Percentiles rank a stretch among this genome's conserved stretches.
These are phyloP conservation scores for Primulina eburnea DNA, from an alignment of 257 asterid species.

Conservation along the genomic window DNA sequence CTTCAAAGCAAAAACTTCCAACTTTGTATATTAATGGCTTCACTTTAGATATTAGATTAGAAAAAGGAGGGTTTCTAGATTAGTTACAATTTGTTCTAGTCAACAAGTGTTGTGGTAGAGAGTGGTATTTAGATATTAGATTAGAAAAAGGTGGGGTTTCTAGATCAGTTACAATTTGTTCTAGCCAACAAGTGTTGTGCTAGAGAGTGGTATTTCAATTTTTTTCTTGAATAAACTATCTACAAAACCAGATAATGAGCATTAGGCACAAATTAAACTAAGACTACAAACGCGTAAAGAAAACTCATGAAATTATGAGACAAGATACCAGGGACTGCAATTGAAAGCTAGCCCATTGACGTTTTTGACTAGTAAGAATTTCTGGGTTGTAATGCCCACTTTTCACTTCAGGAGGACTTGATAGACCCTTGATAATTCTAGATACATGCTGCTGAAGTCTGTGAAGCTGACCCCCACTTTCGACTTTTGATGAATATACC, in stretches of 20 bases:
- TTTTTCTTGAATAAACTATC: neutral
- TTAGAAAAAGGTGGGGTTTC: neutral
- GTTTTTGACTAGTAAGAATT: slow-evolving; percentile 90
- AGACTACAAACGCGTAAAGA: slow-evolving; percentile 12
- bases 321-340: slow-evolving; percentile 79
- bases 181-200: neutral
- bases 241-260: neutral
- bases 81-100: neutral
- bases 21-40: slow-evolving; percentile 7
- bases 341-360: slow-evolving; percentile 98
- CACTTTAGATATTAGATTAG: neutral
- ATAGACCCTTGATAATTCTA: slow-evolving; percentile 75
- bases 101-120: neutral
- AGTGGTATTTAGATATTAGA: neutral
- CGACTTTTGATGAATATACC: slow-evolving; percentile 85
- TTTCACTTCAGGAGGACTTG: slow-evolving; percentile 77
- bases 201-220: neutral
- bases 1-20: slow-evolving; percentile 20
- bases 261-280: neutral
- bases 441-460: slow-evolving; percentile 85
- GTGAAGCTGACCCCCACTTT: slow-evolving; percentile 70
- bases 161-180: neutral
- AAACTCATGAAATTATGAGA: slow-evolving; percentile 21
- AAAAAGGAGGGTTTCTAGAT: neutral
- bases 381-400: slow-evolving; percentile 87